These are phyloP conservation scores for Alternaria sp. DNA, from an alignment of 2,329 filamentous ascomycete species.

Conservation along the genomic window DNA sequence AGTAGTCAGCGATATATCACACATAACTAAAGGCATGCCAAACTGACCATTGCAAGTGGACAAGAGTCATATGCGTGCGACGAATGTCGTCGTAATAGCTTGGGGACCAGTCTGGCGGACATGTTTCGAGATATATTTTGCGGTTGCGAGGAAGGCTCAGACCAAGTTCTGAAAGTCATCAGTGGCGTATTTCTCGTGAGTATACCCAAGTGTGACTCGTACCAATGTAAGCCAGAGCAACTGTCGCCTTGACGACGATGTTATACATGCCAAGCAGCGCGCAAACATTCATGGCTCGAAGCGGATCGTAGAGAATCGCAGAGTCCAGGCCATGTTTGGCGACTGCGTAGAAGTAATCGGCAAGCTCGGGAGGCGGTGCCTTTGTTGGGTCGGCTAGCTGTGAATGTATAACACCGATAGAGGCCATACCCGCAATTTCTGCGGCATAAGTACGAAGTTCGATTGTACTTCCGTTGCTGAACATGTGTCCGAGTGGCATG, in stretches of 20 bases:
- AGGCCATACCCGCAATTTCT: slow-evolving; percentile 27
- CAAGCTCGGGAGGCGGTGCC: slow-evolving; percentile 13
- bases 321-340: slow-evolving; percentile 23
- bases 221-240: slow-evolving; percentile 28
- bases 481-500: slow-evolving; percentile 10
- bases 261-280: slow-evolving; percentile 30
- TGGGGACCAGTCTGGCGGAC: neutral
- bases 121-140: slow-evolving; percentile 2
- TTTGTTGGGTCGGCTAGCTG: slow-evolving; percentile 3
- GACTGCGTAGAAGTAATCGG: slow-evolving; percentile 26
- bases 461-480: slow-evolving; percentile 1
- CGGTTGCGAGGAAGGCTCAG: slow-evolving; percentile 16
- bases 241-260: slow-evolving; percentile 22
- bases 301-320: slow-evolving; percentile 20
- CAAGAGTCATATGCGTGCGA: slow-evolving; percentile 22
- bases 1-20: neutral
- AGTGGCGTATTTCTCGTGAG: neutral
- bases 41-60: slow-evolving; percentile 16
- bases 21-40: neutral
- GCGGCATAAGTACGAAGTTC: slow-evolving; percentile 8
- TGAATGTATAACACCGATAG: slow-evolving; percentile 20
- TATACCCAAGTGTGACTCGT: neutral
- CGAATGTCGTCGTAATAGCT: slow-evolving; percentile 14
- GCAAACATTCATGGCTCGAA: slow-evolving; percentile 29
- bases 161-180: slow-evolving; percentile 17